Evolutionary conservation across 1,284 basidiomycete genomes (phyloP), one percentile per base, ranked within the genome.

Genomic region (Ganoderma boninense): DNA sequence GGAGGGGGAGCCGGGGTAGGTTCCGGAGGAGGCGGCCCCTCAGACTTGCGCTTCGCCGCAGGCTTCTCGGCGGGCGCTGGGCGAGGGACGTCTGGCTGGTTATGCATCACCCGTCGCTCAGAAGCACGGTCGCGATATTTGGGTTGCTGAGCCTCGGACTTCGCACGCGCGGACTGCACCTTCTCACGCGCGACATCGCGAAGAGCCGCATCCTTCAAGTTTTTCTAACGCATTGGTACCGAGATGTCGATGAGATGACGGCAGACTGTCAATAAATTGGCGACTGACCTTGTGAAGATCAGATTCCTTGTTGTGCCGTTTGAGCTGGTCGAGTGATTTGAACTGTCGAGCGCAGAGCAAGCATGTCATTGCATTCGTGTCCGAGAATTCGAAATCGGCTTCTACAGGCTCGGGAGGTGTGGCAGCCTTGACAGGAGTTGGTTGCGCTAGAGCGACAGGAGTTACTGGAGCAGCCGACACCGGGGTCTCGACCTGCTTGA

Each of bases 41-140:
- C 92, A 5, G 86, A 86, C 73, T 85, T 84, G 77, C 88, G 88
- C 77, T 79, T 79, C 74, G 69, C 79, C 74, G 63, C 63, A 0
- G 67, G 69, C 29, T 77, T 74, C 38, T 73, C 75, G 10, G 82
- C 80, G 54, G 86, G 76, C 35, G 74, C 68, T 38, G 74, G 84
- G 67, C 89, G 76, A 13, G 95, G 96, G 6, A 89, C 86, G 49
- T 97, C 95, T 0, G 97, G 95, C 77, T 97, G 96, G 74, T 96
- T 94, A 82, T 96, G 95, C 78, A 95, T 90, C 60, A 91, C 88
- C 20, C 97, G 89, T 11, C 97, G 91, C 78, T 97, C 96, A 1
- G 91, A 93, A 0, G 97, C 97, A 49, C 97, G 91, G 80, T 98
- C 97, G 46, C 96, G 91, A 81, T 98, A 98, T 79, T 95, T 95